These are phyloP conservation scores for Penicillium psychrosexuale DNA, from an alignment of 2,329 filamentous ascomycete species.

Conservation along the genomic window DNA sequence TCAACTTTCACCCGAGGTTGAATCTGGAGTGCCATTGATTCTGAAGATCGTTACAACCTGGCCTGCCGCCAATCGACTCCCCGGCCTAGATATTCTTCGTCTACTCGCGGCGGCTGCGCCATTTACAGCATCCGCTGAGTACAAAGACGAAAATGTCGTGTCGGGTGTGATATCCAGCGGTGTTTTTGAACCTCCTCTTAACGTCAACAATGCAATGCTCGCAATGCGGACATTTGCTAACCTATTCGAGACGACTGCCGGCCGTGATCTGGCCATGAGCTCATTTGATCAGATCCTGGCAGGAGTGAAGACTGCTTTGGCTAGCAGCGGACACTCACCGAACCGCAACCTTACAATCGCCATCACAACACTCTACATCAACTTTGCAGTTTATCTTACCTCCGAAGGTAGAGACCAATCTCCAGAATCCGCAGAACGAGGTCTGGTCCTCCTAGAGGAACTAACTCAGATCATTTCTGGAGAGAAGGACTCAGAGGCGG, in stretches of 20 bases:
- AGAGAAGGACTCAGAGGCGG: conserved; percentile 73
- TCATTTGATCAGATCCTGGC: conserved; percentile 60
- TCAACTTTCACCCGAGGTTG: conserved; percentile 48
- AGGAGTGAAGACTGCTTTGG: conserved; percentile 62
- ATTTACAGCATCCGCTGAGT: conserved; percentile 60
- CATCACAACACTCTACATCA: conserved; percentile 76
- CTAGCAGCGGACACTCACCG: conserved; percentile 46
- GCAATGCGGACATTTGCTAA: conserved; percentile 77
- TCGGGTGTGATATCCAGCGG: conserved; percentile 57
- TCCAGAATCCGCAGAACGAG: conserved; percentile 46
- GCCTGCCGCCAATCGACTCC: conserved; percentile 76
- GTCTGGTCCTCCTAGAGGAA: conserved; percentile 57
- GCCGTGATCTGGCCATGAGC: conserved; percentile 61
- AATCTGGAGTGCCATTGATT: conserved; percentile 60
- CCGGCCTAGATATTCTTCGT: conserved; percentile 83
- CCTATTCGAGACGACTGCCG: conserved; percentile 71
- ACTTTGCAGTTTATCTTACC: conserved; percentile 72
- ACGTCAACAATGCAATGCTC: conserved; percentile 84
- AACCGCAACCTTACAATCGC: conserved; percentile 84
- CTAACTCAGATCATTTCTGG: conserved; percentile 61
- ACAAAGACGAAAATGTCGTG: conserved; percentile 56
- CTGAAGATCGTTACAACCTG: conserved; percentile 72
- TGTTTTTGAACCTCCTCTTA: conserved; percentile 59
- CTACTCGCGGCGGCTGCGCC: conserved; percentile 69
- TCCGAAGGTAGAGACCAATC: conserved; percentile 39